A percentile compares a stretch with the other conserved stretches of the same genome.
Conservation (phyloP, 306 rosid genomes). For the Ceratonia siliqua region DNA sequence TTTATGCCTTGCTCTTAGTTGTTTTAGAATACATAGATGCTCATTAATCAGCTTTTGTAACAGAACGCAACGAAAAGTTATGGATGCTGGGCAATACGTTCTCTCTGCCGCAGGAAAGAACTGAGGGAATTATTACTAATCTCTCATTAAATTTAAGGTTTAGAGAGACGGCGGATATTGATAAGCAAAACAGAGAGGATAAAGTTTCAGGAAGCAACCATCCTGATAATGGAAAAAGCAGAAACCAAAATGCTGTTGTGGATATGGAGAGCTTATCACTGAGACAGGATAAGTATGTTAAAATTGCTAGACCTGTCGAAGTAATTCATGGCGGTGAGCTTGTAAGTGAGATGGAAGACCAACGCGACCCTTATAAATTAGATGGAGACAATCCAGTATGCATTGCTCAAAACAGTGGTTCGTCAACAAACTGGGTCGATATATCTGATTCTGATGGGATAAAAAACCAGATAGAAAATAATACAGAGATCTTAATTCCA, state of each 20-base stretch:
- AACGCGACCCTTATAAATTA: conserved; percentile 24
- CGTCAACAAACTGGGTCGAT: conserved; percentile 25
- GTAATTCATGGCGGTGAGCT: conserved; percentile 20
- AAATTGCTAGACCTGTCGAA: conserved; percentile 19
- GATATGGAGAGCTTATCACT: conserved; percentile 36
- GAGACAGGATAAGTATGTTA: conserved; percentile 13
- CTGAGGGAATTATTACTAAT: conserved; percentile 54
- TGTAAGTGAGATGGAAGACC: conserved; percentile 33
- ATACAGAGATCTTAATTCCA: conserved; percentile 30
- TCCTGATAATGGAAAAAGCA: conserved; percentile 23
- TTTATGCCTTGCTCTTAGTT: conserved; percentile 12
- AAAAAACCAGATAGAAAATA: conserved; percentile 22
- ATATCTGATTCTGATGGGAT: conserved; percentile 24
- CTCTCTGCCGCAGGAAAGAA: conserved; percentile 42
- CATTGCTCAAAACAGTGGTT: conserved; percentile 28
- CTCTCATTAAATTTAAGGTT: conserved; percentile 36
- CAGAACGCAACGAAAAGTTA: conserved; percentile 45
- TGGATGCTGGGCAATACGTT: conserved; percentile 22
- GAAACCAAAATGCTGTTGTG: conserved; percentile 21
- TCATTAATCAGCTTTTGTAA: conserved; percentile 10
- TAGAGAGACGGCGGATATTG: conserved; percentile 27
- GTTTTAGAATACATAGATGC: neutral
- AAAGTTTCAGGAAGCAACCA: conserved; percentile 26
- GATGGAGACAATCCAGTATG: conserved; percentile 27
- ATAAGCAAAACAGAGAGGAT: conserved; percentile 29